Conservation (phyloP, 495 filamentous ascomycete species). For the Daldinia vernicosa region DNA sequence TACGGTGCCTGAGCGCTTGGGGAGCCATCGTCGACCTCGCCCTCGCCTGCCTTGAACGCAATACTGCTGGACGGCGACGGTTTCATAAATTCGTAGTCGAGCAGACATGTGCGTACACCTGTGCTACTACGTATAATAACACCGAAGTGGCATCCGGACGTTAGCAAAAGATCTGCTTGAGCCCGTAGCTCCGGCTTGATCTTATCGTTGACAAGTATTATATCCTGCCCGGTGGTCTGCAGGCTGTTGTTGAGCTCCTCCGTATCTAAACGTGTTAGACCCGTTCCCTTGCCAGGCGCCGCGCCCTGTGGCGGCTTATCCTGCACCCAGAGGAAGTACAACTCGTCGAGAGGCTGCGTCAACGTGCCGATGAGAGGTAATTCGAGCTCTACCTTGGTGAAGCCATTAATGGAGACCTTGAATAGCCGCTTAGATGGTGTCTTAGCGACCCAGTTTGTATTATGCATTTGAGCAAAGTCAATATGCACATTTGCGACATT, state of each 20-base stretch:
- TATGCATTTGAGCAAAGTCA: background rate
- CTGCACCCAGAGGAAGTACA: slow-evolving; percentile 51
- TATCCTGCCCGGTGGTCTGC: background rate
- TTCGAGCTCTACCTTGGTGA: slow-evolving; percentile 34
- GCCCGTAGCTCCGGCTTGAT: background rate
- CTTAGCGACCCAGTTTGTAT: background rate
- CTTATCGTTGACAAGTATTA: background rate
- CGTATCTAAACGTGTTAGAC: background rate
- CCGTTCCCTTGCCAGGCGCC: background rate
- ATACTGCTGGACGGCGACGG: background rate
- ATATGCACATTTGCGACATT: background rate
- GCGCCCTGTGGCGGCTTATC: slow-evolving; percentile 12
- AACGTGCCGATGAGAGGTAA: slow-evolving; percentile 51
- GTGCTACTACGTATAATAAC: background rate
- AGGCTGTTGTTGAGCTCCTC: background rate
- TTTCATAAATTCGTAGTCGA: slow-evolving; percentile 2
- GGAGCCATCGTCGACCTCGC: background rate
- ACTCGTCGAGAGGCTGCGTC: slow-evolving; percentile 55
- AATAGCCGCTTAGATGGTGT: background rate
- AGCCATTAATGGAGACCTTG: background rate
- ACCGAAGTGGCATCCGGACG: background rate
- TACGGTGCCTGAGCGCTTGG: background rate
- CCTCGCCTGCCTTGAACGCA: background rate
- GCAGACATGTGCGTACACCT: background rate
- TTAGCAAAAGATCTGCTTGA: background rate